Evolutionary conservation across 2,329 filamentous ascomycete species (phyloP).

Genomic region (Tympanopsis confertula): DNA sequence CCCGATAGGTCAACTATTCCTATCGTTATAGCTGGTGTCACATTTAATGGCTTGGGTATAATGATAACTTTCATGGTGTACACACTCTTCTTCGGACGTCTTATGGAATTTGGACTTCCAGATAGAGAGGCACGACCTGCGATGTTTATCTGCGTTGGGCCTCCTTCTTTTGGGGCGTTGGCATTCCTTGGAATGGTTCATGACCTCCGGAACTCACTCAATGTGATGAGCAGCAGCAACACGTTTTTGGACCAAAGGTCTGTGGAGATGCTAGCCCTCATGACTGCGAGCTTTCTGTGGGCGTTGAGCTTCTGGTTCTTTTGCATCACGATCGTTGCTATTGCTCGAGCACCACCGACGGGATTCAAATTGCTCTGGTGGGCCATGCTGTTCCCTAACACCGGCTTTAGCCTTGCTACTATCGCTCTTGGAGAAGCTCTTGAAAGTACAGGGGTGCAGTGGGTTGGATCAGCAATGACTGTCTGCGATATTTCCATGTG

Average conservation of each 20-base stretch:
- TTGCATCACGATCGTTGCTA: constrained; percentile 22
- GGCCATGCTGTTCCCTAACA: constrained; percentile 49
- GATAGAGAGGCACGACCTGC: constrained; percentile 31
- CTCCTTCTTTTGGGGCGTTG: constrained; percentile 37
- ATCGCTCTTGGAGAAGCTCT: constrained; percentile 37
- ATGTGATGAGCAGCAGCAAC: constrained; percentile 5
- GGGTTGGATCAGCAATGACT: constrained; percentile 36
- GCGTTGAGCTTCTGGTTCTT: constrained; percentile 42
- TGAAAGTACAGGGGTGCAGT: constrained; percentile 29
- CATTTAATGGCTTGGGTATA: constrained; percentile 39
- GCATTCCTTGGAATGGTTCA: constrained; percentile 35
- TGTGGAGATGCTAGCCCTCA: constrained; percentile 29
- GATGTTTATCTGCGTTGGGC: constrained; percentile 43
- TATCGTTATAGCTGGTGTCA: constrained; percentile 36
- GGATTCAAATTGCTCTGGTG: constrained; percentile 37
- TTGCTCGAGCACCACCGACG: constrained; percentile 24
- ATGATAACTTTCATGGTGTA: constrained; percentile 39
- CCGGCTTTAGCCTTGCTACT: constrained; percentile 39
- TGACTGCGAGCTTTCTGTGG: constrained; percentile 36
- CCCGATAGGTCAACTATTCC: constrained; percentile 29
- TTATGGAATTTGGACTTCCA: constrained; percentile 37
- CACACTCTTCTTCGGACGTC: constrained; percentile 34
- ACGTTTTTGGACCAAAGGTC: constrained; percentile 14
- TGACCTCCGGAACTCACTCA: constrained; percentile 15
- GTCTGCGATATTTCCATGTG: constrained; percentile 36